Base-by-base conservation (phyloP, 1,284 basidiomycete genomes). In the Trametes hirsuta region DNA sequence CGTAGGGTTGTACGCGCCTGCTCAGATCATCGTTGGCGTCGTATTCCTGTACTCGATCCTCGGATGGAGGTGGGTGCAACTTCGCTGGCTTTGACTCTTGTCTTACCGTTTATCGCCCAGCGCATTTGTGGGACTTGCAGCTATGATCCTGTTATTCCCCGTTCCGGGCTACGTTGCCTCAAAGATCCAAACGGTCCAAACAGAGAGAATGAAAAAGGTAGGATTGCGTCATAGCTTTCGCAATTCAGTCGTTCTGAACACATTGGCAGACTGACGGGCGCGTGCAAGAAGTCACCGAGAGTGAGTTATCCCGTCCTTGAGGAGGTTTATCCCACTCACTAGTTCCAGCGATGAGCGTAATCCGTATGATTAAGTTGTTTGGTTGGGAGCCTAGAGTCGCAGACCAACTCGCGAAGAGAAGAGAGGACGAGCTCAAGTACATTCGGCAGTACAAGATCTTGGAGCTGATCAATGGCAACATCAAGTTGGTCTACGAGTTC, bases 321-420 rank as follows among this genome's bases (percentile, higher is more conserved):
- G 36, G 51, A 14, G 12, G 10, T 10, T 12, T 4, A 12, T 1
- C 30, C 21, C 21, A 35, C 46, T 53, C 14, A 47, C 34, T 30
- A 4, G 6, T 12, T 4, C 4, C 45, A 76, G 74, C 69, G 15
- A 74, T 78, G 75, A 75, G 62, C 53, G 72, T 77, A 11, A 62
- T 77, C 18, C 73, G 82, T 42, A 83, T 84, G 75, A 73, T 84
- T 71, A 86, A 87, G 72, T 80, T 87, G 67, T 87, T 87, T 62
- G 84, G 78, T 4, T 85, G 84, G 84, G 82, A 84, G 62, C 71
- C 70, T 12, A 72, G 76, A 42, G 79, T 83, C 64, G 71, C 76
- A 58, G 73, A 76, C 15, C 72, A 76, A 40, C 74, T 85, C 8
- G 68, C 73, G 2, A 72, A 72, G 12, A 84, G 81, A 75, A 71